Evolutionary conservation across 257 asterid species (phyloP), one percentile per base, ranked within the genome.

Genomic region (Solanum phureja): DNA sequence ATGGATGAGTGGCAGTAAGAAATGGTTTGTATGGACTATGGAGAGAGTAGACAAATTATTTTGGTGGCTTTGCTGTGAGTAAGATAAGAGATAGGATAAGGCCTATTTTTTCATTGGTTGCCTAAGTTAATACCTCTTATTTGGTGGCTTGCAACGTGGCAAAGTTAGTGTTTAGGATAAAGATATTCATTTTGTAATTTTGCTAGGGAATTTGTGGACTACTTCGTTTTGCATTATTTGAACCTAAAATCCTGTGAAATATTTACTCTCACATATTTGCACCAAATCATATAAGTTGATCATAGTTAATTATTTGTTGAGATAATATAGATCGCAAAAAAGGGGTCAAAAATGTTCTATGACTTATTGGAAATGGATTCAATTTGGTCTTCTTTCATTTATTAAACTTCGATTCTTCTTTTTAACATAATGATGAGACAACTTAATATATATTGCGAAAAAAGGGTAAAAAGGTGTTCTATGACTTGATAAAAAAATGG

Each of bases 31-130:
- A 71, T 85, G 77, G 75, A 87, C 56, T 88, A 60, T 84, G 79
- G 77, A 87, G 58, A 79, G 72, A 81, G 68, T 35, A 16, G 87
- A 81, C 69, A 40, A 88, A 84, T 82, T 88, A 76, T 87, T 64
- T 83, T 91, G 92, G 93, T 92, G 95, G 96, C 83, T 88, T 91
- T 84, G 94, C 38, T 79, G 58, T 24, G 88, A 88, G 92, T 86
- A 86, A 88, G 98, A 94, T 94, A 94, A 91, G 95, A 86, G 90
- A 93, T 93, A 88, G 97, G 98, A 96, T 95, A 93, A 94, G 95
- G 91, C 84, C 62, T 49, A 49, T 87, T 90, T 24, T 90, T 88
- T 87, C 91, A 93, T 95, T 94, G 98, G 98, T 86, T 87, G 31
- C 40, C 87, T 40, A 42, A 74, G 84, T 19, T 85, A n/a, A 0